A percentile compares a stretch with the other conserved stretches of the same genome.
Evolutionary conservation across 805 yeast genomes (phyloP).

Genomic region (Monosporozyma unispora): DNA sequence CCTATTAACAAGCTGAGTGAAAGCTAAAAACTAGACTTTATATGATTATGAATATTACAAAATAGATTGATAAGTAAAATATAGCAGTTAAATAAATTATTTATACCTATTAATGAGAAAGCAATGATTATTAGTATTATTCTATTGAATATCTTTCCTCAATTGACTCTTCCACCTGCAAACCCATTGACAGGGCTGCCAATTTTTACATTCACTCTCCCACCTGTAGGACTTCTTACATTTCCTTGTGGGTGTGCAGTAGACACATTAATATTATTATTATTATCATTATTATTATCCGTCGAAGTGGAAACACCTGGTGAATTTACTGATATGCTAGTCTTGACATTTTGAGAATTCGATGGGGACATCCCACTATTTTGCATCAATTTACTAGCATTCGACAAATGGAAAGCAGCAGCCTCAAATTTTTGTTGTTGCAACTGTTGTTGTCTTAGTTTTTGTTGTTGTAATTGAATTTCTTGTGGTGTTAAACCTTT

Average conservation of each 20-base stretch:
- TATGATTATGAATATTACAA: not conserved
- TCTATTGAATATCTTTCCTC: too few relatives aligned
- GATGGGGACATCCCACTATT: conserved; percentile 5
- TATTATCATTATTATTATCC: not conserved
- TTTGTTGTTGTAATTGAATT: conserved; percentile 28
- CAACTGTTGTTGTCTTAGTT: conserved; percentile 28
- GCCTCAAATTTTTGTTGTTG: conserved; percentile 30
- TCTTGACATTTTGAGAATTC: not conserved
- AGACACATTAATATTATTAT: conserved; percentile 4
- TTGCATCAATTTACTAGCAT: conserved; percentile 26
- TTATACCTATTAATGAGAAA: not conserved
- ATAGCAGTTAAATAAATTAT: not conserved
- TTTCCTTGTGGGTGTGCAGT: not conserved
- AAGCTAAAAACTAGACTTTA: too few relatives aligned
- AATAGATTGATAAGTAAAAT: not conserved
- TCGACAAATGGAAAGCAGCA: conserved; percentile 27
- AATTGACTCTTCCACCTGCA: conserved; percentile 16
- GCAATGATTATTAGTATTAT: not conserved
- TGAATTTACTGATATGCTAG: conserved; percentile 1
- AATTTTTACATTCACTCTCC: conserved; percentile 19
- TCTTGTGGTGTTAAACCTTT: conserved; percentile 29
- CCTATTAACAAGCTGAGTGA: not conserved
- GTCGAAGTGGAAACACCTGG: not conserved
- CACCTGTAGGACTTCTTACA: conserved; percentile 14
- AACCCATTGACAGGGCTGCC: conserved; percentile 15